These are phyloP conservation scores for Rhizopus delemar DNA, from an alignment of 371 early-diverging fungal species.

Conservation along the genomic window DNA sequence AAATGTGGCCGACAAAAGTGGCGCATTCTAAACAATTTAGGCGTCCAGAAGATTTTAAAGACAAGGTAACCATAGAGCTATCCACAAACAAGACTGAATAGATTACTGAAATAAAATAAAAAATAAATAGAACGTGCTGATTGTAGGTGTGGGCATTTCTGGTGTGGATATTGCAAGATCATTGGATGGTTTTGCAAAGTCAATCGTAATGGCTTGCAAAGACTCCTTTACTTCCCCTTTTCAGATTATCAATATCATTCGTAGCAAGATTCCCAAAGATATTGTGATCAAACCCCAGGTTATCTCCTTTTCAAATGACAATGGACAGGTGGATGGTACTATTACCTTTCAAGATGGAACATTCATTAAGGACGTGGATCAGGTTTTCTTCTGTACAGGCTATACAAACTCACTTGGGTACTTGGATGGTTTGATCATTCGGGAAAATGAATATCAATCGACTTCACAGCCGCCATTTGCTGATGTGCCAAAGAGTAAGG, in stretches of 20 bases:
- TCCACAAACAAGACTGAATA: background rate
- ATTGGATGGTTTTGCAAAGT: slow-evolving; percentile 28
- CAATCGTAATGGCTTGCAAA: slow-evolving; percentile 34
- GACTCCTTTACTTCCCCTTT: slow-evolving; percentile 18
- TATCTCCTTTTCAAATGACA: slow-evolving; percentile 23
- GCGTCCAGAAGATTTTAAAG: slow-evolving; percentile 31
- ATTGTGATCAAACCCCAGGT: slow-evolving; percentile 25
- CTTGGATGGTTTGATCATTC: slow-evolving; percentile 36
- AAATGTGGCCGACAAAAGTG: slow-evolving; percentile 26
- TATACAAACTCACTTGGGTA: slow-evolving; percentile 54
- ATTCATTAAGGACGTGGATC: slow-evolving; percentile 51
- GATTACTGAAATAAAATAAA: no score
- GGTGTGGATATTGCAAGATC: slow-evolving; percentile 38
- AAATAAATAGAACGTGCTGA: slow-evolving; percentile 32
- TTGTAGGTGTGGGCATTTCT: slow-evolving; percentile 42
- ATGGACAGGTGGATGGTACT: slow-evolving; percentile 30
- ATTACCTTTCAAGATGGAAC: slow-evolving; percentile 63
- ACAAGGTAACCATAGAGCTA: slow-evolving; percentile 30
- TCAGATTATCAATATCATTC: slow-evolving; percentile 25
- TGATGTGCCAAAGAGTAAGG: slow-evolving; percentile 17
- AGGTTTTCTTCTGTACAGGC: slow-evolving; percentile 69
- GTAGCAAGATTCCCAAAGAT: slow-evolving; percentile 22
- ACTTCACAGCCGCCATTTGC: slow-evolving; percentile 6
- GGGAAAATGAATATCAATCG: background rate
- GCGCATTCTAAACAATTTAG: slow-evolving; percentile 44